Evolutionary conservation across 805 yeast species (phyloP), one percentile per base, ranked within the genome.

Genomic region (Debaryomyces prosopidis): DNA sequence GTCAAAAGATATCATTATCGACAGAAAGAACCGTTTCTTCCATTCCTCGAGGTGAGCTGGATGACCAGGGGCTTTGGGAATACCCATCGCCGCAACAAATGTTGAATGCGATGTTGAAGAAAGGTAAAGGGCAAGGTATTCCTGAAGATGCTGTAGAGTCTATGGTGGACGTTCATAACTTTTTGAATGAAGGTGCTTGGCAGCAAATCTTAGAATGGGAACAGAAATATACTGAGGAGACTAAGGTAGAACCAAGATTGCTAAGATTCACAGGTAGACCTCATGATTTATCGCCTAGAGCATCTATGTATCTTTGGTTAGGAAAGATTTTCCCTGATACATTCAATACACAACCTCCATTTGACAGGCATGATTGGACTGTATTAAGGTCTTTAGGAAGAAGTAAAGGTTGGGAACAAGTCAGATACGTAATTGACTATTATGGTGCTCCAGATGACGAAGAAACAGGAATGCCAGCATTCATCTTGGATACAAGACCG

Each of bases 1-100:
- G 95, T 20, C 99, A 94, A 66, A 80, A 77, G 48, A 55, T 88
- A 32, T 82, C 79, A 30, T 72, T 94, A 27, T 90, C 97, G 8
- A 88, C 94, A 0, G 88, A 86, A 36, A 81, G 97, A 55, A 86
- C 96, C 1, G 65, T 84, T 32, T 89, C 96, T 12, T 69, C 89
- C 1, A 94, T 94, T 43, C 99, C 99, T 16, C 79, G 89, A 51
- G 98, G 98, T 23, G 79, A 73, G 23, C 60, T 62, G 11, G 73
- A 70, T 1, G 75, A 71, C 8, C 82, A 81, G 49, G 96, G 96
- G 1, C 81, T 84, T 39, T 94, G 99, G 99, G 99, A 94, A 68
- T 94, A 94, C 62, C 99, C 99, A 1, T 89, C 97, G 2, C 99
- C 99, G 1, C 99, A 94, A 68, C 99, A 94, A 64, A 94, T 94